These are phyloP conservation scores for Graphilbum sp. DNA, from an alignment of 2,329 filamentous ascomycete species.

Conservation along the genomic window DNA sequence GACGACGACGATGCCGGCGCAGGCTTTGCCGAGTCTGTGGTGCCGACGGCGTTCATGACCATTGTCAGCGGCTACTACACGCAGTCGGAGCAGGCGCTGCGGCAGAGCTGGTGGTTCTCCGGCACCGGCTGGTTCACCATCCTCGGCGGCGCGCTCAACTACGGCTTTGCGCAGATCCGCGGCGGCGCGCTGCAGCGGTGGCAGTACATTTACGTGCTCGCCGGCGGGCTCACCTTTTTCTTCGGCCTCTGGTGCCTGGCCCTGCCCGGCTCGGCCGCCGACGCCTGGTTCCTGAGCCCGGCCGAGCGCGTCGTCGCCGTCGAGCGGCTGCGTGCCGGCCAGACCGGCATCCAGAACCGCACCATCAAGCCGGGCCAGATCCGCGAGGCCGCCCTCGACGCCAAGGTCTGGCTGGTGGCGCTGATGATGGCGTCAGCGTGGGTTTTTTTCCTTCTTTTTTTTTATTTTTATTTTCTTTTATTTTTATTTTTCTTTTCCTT, in stretches of 20 bases:
- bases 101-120: conserved; percentile 54
- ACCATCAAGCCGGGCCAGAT: conserved; percentile 44
- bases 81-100: conserved; percentile 44
- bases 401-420: conserved; percentile 46
- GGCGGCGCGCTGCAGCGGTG: too few relatives aligned
- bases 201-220: conserved; percentile 59
- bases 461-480: neutral
- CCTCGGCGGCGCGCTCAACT: conserved; percentile 47
- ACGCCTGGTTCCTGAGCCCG: conserved; percentile 50
- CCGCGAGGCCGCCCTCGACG: conserved; percentile 37
- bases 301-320: conserved; percentile 49
- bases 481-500: neutral
- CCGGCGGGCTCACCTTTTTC: conserved; percentile 44
- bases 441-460: conserved; percentile 8
- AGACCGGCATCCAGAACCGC: conserved; percentile 46
- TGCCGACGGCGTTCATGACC: conserved; percentile 51
- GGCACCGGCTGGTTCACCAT: conserved; percentile 43
- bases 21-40: conserved; percentile 46
- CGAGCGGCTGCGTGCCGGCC: conserved; percentile 42
- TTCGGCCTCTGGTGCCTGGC: conserved; percentile 51
- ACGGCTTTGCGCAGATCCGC: conserved; percentile 49
- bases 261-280: conserved; percentile 43
- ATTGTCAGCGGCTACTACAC: conserved; percentile 48
- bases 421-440: conserved; percentile 52
- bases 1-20: too few relatives aligned